These are phyloP conservation scores for Saccharomyces mikatae DNA, from an alignment of 805 yeast species.

Conservation along the genomic window DNA sequence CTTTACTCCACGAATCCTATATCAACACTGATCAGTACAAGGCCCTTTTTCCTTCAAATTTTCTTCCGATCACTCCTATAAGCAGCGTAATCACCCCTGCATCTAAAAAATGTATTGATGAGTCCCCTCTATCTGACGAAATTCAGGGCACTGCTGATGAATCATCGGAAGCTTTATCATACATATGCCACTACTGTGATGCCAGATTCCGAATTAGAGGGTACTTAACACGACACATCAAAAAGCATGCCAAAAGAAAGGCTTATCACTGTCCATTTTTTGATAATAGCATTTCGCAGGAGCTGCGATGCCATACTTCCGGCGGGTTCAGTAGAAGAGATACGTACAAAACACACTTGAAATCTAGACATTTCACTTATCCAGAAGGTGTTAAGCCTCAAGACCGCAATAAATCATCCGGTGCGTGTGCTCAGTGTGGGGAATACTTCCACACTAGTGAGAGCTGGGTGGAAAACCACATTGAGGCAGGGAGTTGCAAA, in stretches of 20 bases:
- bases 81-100: neutral
- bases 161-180: neutral
- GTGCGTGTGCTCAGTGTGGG: slow-evolving; percentile 78
- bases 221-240: slow-evolving; percentile 81
- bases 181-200: slow-evolving; percentile 64
- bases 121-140: neutral
- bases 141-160: neutral
- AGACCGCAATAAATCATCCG: slow-evolving; percentile 57
- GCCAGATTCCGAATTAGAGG: slow-evolving; percentile 78
- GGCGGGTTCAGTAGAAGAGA: slow-evolving; percentile 92
- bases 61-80: neutral
- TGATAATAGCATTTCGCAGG: slow-evolving; percentile 27
- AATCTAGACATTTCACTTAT: slow-evolving; percentile 77
- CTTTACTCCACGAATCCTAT: neutral
- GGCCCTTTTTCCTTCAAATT: neutral
- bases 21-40: neutral
- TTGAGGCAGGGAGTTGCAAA: slow-evolving; percentile 67
- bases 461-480: slow-evolving; percentile 74
- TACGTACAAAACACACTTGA: slow-evolving; percentile 85
- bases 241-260: slow-evolving; percentile 77
- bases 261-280: slow-evolving; percentile 54
- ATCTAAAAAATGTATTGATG: neutral
- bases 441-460: slow-evolving; percentile 54
- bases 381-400: slow-evolving; percentile 76
- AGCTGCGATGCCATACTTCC: slow-evolving; percentile 27